Evolutionary conservation across 139 green algal species (phyloP), one percentile per base, ranked within the genome.

Genomic region (Chlamydomonas sphaeroides): DNA sequence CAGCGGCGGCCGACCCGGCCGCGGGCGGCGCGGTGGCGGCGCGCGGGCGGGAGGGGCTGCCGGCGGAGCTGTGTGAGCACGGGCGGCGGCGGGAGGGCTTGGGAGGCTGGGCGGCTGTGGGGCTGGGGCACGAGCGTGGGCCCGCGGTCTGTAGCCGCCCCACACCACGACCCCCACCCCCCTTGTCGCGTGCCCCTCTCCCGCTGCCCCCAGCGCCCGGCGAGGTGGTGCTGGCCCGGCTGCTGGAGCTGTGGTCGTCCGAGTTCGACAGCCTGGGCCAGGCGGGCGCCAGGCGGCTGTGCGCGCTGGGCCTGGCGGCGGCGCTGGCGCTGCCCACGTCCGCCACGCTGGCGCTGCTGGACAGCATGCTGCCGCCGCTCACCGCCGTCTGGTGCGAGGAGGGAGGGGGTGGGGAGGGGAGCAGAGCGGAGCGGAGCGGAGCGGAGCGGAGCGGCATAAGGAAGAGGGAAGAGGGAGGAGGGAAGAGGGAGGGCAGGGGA

Each of bases 291-390:
- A 88, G 95, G 48, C 97, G 96, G 88, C 90, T 98, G 23, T 85
- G 57, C 25, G 93, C 94, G 26, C 88, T 96, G 57, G 95, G 79
- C n/a, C 89, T 98, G 45, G 91, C 80, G 32, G 71, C 88, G 6
- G 68, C 95, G 72, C 88, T 98, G 36, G 81, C 71, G 2, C 48
- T 93, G 8, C 80, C 82, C 33, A 70, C 57, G 33, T 33, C 68
- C 39, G 87, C 63, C 35, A 28, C 84, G 41, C 79, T 91, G 49
- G 69, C 78, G 38, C 80, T 91, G 79, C 71, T 93, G 32, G 73
- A 88, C 3, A 32, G 70, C 2, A 74, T 93, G 69, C 72, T 93
- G 49, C 68, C 69, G 8, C 42, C 80, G 35, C 69, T 91, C 14
- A 84, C 73, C 5, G 74, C 65, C 17, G 87, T 84, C 28, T 90